Percentiles rank a stretch among this genome's conserved stretches.
Conservation (phyloP, 352 stramenopile genomes). For the Globisporangium paddicum region DNA sequence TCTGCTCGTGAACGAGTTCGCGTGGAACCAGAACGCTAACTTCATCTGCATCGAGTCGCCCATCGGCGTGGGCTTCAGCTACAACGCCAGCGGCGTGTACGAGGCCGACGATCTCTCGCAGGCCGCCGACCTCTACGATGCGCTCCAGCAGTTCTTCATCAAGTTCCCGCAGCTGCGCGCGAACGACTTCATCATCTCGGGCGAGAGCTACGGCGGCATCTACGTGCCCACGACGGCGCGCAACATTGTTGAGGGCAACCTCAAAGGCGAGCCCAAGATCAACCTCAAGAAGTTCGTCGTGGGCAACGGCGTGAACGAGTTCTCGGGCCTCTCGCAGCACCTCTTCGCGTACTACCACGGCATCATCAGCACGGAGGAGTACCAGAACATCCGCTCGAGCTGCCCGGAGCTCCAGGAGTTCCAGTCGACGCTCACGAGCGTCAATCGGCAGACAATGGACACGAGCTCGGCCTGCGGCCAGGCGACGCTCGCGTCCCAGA, state of each 20-base stretch:
- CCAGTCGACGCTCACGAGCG: constrained; percentile 12
- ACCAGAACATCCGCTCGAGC: constrained; percentile 20
- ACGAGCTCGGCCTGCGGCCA: constrained; percentile 8
- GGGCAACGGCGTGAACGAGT: constrained; percentile 62
- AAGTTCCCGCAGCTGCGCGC: constrained; percentile 41
- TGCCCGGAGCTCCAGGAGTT: constrained; percentile 25
- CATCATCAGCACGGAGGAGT: constrained; percentile 35
- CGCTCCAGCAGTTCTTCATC: constrained; percentile 63
- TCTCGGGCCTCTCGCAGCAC: constrained; percentile 18
- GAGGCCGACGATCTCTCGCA: constrained; percentile 48
- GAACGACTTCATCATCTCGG: constrained; percentile 55
- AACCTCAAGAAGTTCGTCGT: constrained; percentile 61
- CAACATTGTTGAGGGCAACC: constrained; percentile 42
- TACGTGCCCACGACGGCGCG: constrained; percentile 58
- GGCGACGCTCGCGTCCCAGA: constrained; percentile 10
- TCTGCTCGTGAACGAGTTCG: constrained; percentile 46
- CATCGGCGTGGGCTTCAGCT: constrained; percentile 59
- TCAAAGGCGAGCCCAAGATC: constrained; percentile 21
- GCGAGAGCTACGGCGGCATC: constrained; percentile 65
- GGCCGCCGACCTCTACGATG: constrained; percentile 63
- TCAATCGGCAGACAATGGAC: not conserved
- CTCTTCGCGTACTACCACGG: constrained; percentile 55
- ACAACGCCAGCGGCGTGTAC: constrained; percentile 31
- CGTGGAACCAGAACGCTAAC: constrained; percentile 63
- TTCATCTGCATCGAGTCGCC: constrained; percentile 77